Base-by-base conservation (phyloP, 371 early-diverging fungal genomes). In the Nematocida homosporus region DNA sequence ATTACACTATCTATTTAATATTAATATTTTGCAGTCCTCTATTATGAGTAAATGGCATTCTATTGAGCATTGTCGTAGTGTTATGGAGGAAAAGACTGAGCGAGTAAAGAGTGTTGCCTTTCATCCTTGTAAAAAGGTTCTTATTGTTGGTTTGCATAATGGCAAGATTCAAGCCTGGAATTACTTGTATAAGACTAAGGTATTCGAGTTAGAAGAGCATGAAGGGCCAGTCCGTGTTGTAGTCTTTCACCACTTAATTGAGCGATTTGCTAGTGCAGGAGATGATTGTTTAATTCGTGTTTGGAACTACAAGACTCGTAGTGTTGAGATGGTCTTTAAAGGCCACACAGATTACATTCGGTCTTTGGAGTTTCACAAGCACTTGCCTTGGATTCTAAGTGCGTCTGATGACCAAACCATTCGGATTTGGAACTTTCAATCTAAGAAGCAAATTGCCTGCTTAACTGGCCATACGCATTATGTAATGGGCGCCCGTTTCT, bases 341-440 rank as follows among this genome's bases (percentile, higher is more conserved):
- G 98, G 97, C 30, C 99, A 99, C 84, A 85, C 93, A 75, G 99
- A 99, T 82, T 99, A 95, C 82, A 90, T 99, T 44, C 91, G 98
- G 72, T 91, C 92, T 6, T 90, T 94, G 3, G 91, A 88, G 81
- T 99, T 99, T 86, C 99, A 99, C 82, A 90, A 92, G 79, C 95
- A 94, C 82, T 87, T 89, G 77, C 97, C 99, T 35, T 99, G 94
- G 94, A 91, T 99, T 69, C 86, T 97, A 61, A 89, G 88, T 67
- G 89, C 92, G 38, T 93, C 94, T 20, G 99, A 99, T 81, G 99
- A 99, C 83, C 94, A 95, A 82, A 95, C 97, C 20, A 92, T 97
- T 77, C 90, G 95, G 69, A 92, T 98, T 66, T 97, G 94, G 94
- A 96, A 98, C 86, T 96, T 95, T 93, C 94, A 95, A 85, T 93